These are phyloP conservation scores for Wickerhamiella occidentalis DNA, from an alignment of 805 yeast species.

Conservation along the genomic window DNA sequence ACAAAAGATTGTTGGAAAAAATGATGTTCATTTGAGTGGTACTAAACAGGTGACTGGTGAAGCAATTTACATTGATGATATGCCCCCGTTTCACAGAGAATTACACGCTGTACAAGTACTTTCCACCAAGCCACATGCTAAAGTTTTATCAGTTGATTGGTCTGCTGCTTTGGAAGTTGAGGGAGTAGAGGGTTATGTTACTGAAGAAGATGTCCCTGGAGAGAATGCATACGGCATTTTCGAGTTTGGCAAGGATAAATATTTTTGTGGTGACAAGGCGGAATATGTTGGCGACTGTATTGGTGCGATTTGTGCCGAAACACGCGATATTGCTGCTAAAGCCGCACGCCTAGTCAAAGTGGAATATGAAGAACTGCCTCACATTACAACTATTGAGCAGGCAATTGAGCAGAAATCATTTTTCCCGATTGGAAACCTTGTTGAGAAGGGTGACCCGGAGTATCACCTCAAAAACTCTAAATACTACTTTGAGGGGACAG, in stretches of 20 bases:
- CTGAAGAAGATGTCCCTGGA: conserved; percentile 31
- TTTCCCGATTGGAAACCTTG: conserved; percentile 29
- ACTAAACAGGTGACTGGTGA: conserved; percentile 39
- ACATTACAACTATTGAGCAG: conserved; percentile 34
- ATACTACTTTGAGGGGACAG: conserved; percentile 30
- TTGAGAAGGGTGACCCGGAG: conserved; percentile 34
- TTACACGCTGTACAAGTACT: conserved; percentile 35
- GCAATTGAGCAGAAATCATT: conserved; percentile 34
- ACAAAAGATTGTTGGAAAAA: conserved; percentile 31
- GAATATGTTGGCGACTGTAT: conserved; percentile 35
- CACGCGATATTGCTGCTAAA: conserved; percentile 32
- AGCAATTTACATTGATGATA: conserved; percentile 36
- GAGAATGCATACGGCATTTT: conserved; percentile 34
- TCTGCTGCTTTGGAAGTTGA: conserved; percentile 31
- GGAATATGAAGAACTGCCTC: conserved; percentile 32
- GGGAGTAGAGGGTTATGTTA: conserved; percentile 35
- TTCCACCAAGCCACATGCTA: conserved; percentile 35
- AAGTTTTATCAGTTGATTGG: conserved; percentile 32
- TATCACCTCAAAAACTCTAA: conserved; percentile 28
- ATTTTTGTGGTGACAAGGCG: conserved; percentile 34
- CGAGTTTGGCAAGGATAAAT: conserved; percentile 33
- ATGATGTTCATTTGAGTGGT: conserved; percentile 36
- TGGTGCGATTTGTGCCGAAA: conserved; percentile 33
- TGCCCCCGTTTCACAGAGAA: conserved; percentile 34
- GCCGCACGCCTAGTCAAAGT: conserved; percentile 35